Base-by-base conservation (phyloP, 768 basidiomycete species). In the Suillus paluster region DNA sequence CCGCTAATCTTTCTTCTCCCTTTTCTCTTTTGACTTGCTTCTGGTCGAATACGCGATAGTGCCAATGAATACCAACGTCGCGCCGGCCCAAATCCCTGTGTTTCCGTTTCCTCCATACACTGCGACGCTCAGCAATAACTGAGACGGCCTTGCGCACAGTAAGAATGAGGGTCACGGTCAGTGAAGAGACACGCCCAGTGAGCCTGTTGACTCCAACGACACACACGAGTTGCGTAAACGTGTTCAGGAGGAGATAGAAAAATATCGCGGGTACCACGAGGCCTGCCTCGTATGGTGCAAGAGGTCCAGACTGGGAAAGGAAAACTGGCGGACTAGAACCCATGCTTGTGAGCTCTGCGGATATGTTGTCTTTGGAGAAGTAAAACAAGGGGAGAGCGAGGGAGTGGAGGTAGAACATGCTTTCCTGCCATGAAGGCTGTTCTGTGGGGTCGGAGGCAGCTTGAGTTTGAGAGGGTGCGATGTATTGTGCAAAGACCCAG, bases 401-500 rank as follows among this genome's bases (percentile, higher is more conserved):
- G 68, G 89, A 86, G 74, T 95, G 93, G 23, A 92, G 81, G 78
- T 95, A 98, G 78, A 97, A 98, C 85, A 98, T 87, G 55, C 86
- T 89, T 76, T 97, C 95, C 69, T 90, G 86, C 95, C 95, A 97
- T 48, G 84, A 73, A 0, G 74, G 67, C 46, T 66, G 66, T n/a
- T 61, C 45, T n/a, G 44, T 39, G 1, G 66, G 65, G 57, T 67
- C 59, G 27, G 62, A 70, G 9, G 57, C 68, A 63, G 39, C 60
- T 61, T 57, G 71, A 64, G 58, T 46, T 59, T 49, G 80, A 63
- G 63, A 25, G 12, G 68, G 62, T 11, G 62, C 67, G 14, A 83
- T 76, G 64, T 86, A 86, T n/a, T 61, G 63, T 34, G 69, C 67
- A 69, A 88, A 92, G 5, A 92, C 92, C 78, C 84, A 81, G 69